Percentiles rank a stretch among this genome's conserved stretches.
These are phyloP conservation scores for Ceratobasidium sp. DNA, from an alignment of 1,284 basidiomycete species.

Conservation along the genomic window DNA sequence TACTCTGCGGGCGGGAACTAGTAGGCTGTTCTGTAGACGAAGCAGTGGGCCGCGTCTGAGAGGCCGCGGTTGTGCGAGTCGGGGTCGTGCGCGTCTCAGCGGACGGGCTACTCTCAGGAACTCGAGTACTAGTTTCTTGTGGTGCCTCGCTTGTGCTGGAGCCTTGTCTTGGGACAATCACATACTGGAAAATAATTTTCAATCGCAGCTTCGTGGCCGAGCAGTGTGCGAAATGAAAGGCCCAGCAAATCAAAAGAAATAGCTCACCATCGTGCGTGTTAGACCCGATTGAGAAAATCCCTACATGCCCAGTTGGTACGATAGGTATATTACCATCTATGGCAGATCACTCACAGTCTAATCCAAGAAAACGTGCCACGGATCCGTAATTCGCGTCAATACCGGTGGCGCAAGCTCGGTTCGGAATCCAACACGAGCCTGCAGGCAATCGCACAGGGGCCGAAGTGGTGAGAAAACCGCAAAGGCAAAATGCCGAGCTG, in stretches of 20 bases:
- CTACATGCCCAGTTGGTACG: not conserved
- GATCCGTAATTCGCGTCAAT: not conserved
- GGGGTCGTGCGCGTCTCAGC: constrained; percentile 7
- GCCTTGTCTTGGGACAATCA: not conserved
- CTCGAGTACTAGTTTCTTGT: not conserved
- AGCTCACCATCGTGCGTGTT: constrained; percentile 6
- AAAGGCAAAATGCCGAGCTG: not conserved
- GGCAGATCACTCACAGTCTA: not conserved
- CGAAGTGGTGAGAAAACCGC: not conserved
- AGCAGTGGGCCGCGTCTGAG: not conserved
- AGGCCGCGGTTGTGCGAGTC: constrained; percentile 5
- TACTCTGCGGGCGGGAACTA: constrained; percentile 10
- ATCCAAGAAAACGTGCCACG: constrained; percentile 14
- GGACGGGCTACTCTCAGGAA: not conserved
- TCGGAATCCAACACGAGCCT: not conserved
- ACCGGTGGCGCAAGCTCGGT: not conserved
- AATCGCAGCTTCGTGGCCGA: not conserved
- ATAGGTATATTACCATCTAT: not conserved
- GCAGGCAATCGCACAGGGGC: not conserved
- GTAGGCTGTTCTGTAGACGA: constrained; percentile 15
- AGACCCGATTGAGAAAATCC: not conserved
- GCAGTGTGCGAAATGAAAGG: not conserved
- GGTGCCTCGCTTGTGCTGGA: constrained; percentile 10
- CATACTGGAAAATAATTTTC: not conserved
- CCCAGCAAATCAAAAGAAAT: not conserved